A percentile compares a stretch with the other conserved stretches of the same genome.
Conservation (phyloP, 2,329 filamentous ascomycete species). For the Cladosporium austrohemisphaericum region DNA sequence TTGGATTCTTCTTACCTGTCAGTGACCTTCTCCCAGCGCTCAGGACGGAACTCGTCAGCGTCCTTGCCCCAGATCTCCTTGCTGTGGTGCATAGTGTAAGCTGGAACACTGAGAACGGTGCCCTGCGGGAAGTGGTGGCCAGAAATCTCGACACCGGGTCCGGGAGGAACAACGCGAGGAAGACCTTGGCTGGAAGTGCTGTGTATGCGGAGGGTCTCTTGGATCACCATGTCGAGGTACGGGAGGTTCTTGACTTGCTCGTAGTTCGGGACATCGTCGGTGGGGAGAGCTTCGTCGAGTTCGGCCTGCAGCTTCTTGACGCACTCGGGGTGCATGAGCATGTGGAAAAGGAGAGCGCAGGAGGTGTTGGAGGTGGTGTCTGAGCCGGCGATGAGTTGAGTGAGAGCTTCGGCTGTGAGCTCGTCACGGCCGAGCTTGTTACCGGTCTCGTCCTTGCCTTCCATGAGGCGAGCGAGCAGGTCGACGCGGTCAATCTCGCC, state of each 20-base stretch:
- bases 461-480: conserved; percentile 77
- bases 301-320: conserved; percentile 69
- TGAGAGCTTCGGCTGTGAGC: conserved; percentile 82
- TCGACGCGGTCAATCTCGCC: conserved; percentile 63
- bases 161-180: conserved; percentile 66
- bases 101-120: conserved; percentile 38
- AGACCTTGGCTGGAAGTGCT: conserved; percentile 82
- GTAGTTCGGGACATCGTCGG: conserved; percentile 62
- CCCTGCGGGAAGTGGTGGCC: conserved; percentile 64
- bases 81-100: conserved; percentile 41
- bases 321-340: conserved; percentile 65
- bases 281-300: conserved; percentile 66
- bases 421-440: conserved; percentile 72
- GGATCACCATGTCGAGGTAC: conserved; percentile 72
- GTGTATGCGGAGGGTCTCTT: conserved; percentile 82
- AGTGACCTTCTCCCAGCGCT: conserved; percentile 39
- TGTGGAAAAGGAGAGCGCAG: conserved; percentile 79
- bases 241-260: conserved; percentile 70
- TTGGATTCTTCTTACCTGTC: conserved; percentile 19
- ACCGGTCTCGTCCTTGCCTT: conserved; percentile 77
- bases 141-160: conserved; percentile 60
- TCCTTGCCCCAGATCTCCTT: conserved; percentile 40
- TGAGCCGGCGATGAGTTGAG: conserved; percentile 77
- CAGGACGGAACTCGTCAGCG: conserved; percentile 39
- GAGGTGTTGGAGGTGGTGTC: conserved; percentile 77